These are phyloP conservation scores for Podaxis sp. DNA, from an alignment of 768 basidiomycete species.

Conservation along the genomic window DNA sequence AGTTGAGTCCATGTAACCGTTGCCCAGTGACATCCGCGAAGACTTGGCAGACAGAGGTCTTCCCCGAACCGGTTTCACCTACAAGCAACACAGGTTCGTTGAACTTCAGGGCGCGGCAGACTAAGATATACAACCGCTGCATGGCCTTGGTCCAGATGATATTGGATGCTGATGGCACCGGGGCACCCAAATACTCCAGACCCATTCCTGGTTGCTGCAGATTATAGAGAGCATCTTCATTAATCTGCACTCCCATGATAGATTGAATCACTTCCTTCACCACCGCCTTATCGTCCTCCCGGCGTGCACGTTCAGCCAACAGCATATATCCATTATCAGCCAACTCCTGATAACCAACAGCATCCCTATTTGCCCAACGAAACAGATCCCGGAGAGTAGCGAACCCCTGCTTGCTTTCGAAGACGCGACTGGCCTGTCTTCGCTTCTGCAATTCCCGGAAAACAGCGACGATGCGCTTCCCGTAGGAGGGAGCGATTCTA, in stretches of 20 bases:
- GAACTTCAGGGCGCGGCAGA: constrained; percentile 81
- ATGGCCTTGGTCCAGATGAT: constrained; percentile 93
- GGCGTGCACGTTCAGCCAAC: constrained; percentile 85
- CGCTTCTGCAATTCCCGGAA: constrained; percentile 93
- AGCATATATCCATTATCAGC: constrained; percentile 98
- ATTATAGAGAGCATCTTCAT: constrained; percentile 69
- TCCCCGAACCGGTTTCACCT: constrained; percentile 96
- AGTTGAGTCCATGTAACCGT: constrained; percentile 75
- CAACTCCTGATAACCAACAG: constrained; percentile 86
- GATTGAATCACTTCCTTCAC: constrained; percentile 93
- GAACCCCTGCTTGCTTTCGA: constrained; percentile 97
- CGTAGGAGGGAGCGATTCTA: constrained; percentile 91
- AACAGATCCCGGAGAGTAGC: constrained; percentile 96
- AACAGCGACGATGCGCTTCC: constrained; percentile 84
- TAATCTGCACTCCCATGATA: constrained; percentile 83
- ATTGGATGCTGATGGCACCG: constrained; percentile 44
- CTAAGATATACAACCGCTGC: constrained; percentile 83
- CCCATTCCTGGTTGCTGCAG: constrained; percentile 41
- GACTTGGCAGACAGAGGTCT: constrained; percentile 94
- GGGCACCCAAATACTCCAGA: constrained; percentile 53
- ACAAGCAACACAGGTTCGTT: constrained; percentile 95
- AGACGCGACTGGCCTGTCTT: constrained; percentile 86
- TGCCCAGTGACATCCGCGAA: constrained; percentile 67
- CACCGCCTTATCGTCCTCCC: constrained; percentile 78
- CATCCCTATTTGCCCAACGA: constrained; percentile 93